Evolutionary conservation across 164 flowering plant genomes (phyloP), one percentile per base, ranked within the genome.

Genomic region (Amborella trichopoda): DNA sequence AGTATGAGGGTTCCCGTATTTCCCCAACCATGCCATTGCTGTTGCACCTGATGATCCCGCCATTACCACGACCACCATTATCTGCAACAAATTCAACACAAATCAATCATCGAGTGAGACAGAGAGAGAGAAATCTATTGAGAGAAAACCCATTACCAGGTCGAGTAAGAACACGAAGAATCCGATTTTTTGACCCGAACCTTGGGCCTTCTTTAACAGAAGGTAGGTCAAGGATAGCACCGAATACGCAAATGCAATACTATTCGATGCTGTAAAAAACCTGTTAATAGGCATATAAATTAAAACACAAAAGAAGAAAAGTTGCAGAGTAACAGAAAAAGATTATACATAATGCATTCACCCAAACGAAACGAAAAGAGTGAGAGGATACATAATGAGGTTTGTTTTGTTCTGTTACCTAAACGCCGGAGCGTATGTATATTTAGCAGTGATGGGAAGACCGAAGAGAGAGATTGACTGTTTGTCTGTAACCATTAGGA

Each of bases 31-130:
- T 0, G 77, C 81, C 10, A 70, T 47, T 3, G 83, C 77, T 1
- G 72, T 61, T 13, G 77, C 80, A 0, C 83, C 83, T 0, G 81
- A 66, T 25, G 72, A 59, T 40, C 72, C 81, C 3, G 76, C 58
- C 12, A 67, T 46, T 28, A 57, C 27, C 60, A 78, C 20, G 43
- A 63, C 48, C 78, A 61, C 48, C 47, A 70, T 53, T 23, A 68
- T 61, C 94, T 83, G 76, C 14, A 2, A 26, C 16, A 28, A 26
- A 49, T 10, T 18, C 20, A 12, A 11, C 6, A n/a, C 4, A 38
- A 0, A 38, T n/a, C n/a, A n/a, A n/a, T n/a, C n/a, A n/a, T n/a
- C 13, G 9, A 6, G 13, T 13, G 34, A 13, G 34, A 30, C 9
- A 30, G 34, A 6, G 34, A 6, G 34, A 13, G 34, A 30, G 13